Evolutionary conservation across 2,329 filamentous ascomycete species (phyloP), one percentile per base, ranked within the genome.

Genomic region (Aspergillus glaucus): DNA sequence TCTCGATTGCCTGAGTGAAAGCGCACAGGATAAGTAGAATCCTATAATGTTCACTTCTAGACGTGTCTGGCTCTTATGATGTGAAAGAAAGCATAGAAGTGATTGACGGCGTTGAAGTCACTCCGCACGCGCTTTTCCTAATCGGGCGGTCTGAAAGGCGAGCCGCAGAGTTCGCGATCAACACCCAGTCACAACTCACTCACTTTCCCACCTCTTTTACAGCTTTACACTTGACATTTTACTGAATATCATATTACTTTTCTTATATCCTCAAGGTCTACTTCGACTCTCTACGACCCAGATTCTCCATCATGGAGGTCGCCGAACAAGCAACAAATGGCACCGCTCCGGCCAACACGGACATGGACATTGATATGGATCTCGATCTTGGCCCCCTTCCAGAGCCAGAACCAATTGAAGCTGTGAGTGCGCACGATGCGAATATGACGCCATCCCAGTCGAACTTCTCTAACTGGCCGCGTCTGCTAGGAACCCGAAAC

Each of bases 281-380:
- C 24, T 32, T 40, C 34, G 3, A 28, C n/a, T 19, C 19, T 22
- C 17, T 28, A n/a, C 36, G 12, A 10, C 30, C 7, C 14, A 9
- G 17, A 28, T 44, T 19, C 24, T 34, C 28, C 28, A 36, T 17
- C 17, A 45, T 48, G 51, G 49, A 53, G 49, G 49, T 47, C 41
- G 36, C 49, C 17, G 30, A 48, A 50, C 39, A 24, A 21, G 17
- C 17, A 40, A 19, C 37, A 21, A 40, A 40, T 19, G 37, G 37
- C 19, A 19, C 37, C 9, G 19, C 17, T 17, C 24, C 28, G 48
- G 45, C 56, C n/a, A 45, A 55, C 37, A 66, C 63, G 53, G 65
- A 70, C 45, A 76, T 88, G 84, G 85, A 89, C 67, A 83, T 88
- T 48, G 85, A 88, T 55, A 87, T 88, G 82, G 85, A 84, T 59